These are phyloP conservation scores for Talaromyces ruber DNA, from an alignment of 495 filamentous ascomycete species.

Conservation along the genomic window DNA sequence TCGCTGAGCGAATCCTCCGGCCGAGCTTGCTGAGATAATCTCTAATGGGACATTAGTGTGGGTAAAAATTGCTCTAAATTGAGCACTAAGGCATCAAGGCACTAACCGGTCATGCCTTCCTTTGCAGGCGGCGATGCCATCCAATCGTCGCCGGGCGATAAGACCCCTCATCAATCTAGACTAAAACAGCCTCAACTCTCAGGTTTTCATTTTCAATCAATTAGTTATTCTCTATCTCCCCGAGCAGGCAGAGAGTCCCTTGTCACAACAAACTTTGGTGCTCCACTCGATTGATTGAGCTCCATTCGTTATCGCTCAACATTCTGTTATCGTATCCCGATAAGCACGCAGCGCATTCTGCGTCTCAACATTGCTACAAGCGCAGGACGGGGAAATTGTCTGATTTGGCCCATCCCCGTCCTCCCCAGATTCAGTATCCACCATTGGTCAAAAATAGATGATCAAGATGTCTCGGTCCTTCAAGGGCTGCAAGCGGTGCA, in stretches of 20 bases:
- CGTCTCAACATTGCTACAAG: background rate
- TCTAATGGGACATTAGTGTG: background rate
- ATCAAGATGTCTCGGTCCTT: conserved; percentile 36
- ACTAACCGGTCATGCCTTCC: background rate
- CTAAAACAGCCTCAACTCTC: background rate
- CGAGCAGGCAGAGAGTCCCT: background rate
- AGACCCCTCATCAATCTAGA: background rate
- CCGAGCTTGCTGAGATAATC: too few relatives aligned
- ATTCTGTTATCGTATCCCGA: background rate
- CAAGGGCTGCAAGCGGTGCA: conserved; percentile 16
- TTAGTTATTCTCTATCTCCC: background rate
- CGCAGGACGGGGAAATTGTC: background rate
- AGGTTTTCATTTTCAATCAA: background rate
- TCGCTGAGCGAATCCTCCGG: too few relatives aligned
- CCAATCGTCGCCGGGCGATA: background rate
- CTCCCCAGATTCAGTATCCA: background rate
- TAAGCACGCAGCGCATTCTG: background rate
- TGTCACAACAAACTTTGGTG: background rate
- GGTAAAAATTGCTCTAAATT: background rate
- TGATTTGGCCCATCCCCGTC: background rate
- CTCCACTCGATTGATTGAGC: background rate
- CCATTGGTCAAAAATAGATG: background rate
- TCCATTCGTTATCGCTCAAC: background rate
- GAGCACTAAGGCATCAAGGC: background rate
- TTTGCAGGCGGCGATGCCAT: background rate